A percentile compares a stretch with the other conserved stretches of the same genome.
These are phyloP conservation scores for Pichia kudriavzevii DNA, from an alignment of 1,139 yeast species.

Conservation along the genomic window DNA sequence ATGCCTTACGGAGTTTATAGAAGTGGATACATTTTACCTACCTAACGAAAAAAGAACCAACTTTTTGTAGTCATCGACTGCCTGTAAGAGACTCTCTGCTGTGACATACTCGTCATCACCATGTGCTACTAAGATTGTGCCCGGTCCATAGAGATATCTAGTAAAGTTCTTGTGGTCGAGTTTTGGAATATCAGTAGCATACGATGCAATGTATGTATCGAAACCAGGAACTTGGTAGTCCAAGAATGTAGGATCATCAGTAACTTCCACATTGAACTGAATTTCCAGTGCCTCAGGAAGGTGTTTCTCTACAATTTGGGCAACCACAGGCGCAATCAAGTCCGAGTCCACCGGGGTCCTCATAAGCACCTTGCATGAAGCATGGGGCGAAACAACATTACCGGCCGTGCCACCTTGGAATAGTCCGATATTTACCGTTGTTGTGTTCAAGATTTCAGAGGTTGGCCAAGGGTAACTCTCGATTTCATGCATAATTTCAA, in stretches of 20 bases:
- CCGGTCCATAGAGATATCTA: constrained; percentile 63
- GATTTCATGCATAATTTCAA: constrained; percentile 42
- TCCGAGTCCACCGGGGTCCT: constrained; percentile 47
- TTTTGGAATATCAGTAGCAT: constrained; percentile 61
- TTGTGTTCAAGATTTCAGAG: constrained; percentile 48
- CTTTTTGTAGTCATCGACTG: constrained; percentile 50
- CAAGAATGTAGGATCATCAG: constrained; percentile 38
- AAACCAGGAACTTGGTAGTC: constrained; percentile 60
- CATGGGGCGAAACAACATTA: constrained; percentile 58
- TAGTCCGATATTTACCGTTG: constrained; percentile 55
- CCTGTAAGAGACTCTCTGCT: constrained; percentile 40
- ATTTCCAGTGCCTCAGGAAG: constrained; percentile 11
- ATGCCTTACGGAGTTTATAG: background rate
- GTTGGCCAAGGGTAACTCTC: constrained; percentile 36
- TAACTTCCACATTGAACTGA: constrained; percentile 10
- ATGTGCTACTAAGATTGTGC: constrained; percentile 60
- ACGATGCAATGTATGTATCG: constrained; percentile 46
- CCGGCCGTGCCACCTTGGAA: constrained; percentile 56
- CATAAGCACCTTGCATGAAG: constrained; percentile 42
- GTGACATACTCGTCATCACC: constrained; percentile 53
- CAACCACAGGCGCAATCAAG: constrained; percentile 32
- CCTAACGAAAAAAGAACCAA: constrained; percentile 30
- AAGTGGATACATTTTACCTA: background rate
- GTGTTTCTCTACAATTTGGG: constrained; percentile 29
- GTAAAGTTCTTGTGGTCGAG: constrained; percentile 33